Base-by-base conservation (phyloP, 2,329 filamentous ascomycete genomes). In the Onygenales sp. region DNA sequence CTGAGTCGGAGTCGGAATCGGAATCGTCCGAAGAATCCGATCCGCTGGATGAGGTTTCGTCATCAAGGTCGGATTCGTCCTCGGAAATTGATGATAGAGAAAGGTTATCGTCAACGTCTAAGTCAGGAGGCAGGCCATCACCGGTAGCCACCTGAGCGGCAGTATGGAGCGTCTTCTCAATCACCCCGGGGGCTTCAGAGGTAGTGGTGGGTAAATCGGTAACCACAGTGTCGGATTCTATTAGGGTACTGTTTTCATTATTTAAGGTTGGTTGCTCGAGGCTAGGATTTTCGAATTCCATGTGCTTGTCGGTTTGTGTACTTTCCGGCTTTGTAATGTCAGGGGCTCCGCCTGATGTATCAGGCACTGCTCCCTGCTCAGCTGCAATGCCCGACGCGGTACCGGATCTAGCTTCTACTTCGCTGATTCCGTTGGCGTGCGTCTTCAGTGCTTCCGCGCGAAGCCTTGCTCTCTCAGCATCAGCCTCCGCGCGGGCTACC, bases 401-500 rank as follows among this genome's bases (percentile, higher is more conserved):
- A 44, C 17, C n/a, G 13, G 31, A 5, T n/a, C 31, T 45, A 8
- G 14, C 6, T 14, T 33, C 43, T 36, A 36, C 47, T 27, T 51
- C 47, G 3, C 21, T 21, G 3, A 17, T 13, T 14, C 49, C 52
- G 14, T 55, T 52, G 14, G 39, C 35, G 27, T 53, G 36, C 31
- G 42, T 35, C 21, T 33, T 43, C 21, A 33, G 11, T 11, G 54
- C 63, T 55, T 70, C 67, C 14, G 66, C 62, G 38, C 63, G 64
- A 13, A 68, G 61, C 41, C 68, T 67, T 54, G 69, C 69, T 50
- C 64, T 66, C 47, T 69, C 67, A 3, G 70, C 70, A 56, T 72
- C 67, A 0, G 70, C 72, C 55, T 76, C 71, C 6, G 73, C 74
- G 59, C 72, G 71, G 42, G 69, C 70, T 44, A 72, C 66, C 42